A percentile compares a stretch with the other conserved stretches of the same genome.
phyloP scores from a whole-genome alignment of 78 protist species.

The Bigelowiella natans region DNA sequence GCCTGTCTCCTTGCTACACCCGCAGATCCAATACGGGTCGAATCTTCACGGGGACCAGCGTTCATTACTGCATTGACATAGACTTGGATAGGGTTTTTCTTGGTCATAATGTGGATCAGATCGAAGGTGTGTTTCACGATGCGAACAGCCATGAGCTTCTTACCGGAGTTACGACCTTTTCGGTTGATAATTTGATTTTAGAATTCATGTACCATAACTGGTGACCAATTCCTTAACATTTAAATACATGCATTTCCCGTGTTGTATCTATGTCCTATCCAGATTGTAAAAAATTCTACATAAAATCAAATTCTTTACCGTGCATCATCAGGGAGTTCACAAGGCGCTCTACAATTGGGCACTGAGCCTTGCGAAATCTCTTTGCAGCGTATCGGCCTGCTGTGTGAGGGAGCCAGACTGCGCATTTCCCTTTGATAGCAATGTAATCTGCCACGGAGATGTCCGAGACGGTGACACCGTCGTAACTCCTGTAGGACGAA shows the following conservation, averaged over 20 bases:
- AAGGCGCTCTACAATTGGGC: conserved; percentile 95
- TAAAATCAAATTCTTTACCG: not conserved
- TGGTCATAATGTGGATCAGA: conserved; percentile 93
- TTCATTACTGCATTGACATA: conserved; percentile 84
- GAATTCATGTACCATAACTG: not conserved
- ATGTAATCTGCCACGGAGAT: conserved; percentile 81
- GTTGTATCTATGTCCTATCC: not conserved
- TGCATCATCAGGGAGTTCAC: conserved; percentile 38
- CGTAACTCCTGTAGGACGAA: conserved; percentile 43
- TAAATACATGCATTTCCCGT: not conserved
- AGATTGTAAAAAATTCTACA: not conserved
- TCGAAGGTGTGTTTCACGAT: conserved; percentile 97
- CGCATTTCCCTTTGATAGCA: conserved; percentile 61
- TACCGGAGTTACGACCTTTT: conserved; percentile 98
- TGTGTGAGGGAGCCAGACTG: conserved; percentile 92
- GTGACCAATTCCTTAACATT: not conserved
- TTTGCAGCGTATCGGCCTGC: conserved; percentile 86
- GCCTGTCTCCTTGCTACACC: conserved; percentile 99
- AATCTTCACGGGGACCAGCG: conserved; percentile 98
- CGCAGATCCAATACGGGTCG: conserved; percentile 97
- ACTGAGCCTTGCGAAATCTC: conserved; percentile 97
- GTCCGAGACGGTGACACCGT: conserved; percentile 60
- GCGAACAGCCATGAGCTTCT: conserved; percentile 96
- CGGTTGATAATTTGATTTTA: not conserved
- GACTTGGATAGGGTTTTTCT: conserved; percentile 77